Evolutionary conservation across 805 yeast genomes (phyloP).

Genomic region (Blastobotrys attinorum): DNA sequence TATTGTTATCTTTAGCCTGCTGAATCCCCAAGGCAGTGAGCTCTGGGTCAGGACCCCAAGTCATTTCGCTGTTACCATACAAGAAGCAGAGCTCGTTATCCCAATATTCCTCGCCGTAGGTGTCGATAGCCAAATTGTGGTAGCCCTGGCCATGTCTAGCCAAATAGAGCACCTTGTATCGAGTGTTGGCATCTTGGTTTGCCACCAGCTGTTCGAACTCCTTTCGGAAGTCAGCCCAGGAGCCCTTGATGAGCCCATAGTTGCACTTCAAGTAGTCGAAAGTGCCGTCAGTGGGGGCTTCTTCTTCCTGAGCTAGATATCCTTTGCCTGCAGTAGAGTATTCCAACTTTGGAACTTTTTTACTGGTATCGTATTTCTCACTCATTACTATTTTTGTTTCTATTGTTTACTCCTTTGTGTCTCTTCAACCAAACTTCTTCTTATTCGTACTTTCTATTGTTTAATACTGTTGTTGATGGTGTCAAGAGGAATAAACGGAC

Average conservation of each 20-base stretch:
- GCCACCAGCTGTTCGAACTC: conserved; percentile 27
- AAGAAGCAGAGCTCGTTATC: conserved; percentile 21
- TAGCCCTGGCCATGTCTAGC: conserved; percentile 50
- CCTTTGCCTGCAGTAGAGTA: conserved; percentile 29
- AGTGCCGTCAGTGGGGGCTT: conserved; percentile 34
- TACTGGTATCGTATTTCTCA: background rate
- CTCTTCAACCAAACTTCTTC: too few species aligned
- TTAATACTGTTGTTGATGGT: too few species aligned
- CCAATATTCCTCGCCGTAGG: conserved; percentile 41
- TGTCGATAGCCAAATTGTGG: conserved; percentile 41
- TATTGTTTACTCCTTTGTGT: background rate
- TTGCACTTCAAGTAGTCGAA: conserved; percentile 37
- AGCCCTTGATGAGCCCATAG: conserved; percentile 33
- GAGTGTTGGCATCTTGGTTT: conserved; percentile 23
- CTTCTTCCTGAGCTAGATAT: conserved; percentile 38
- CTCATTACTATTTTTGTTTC: background rate
- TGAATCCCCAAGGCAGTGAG: conserved; percentile 39
- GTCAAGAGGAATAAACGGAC: too few species aligned
- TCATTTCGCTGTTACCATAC: conserved; percentile 10
- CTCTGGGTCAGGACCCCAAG: conserved; percentile 38
- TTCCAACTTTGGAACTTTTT: background rate
- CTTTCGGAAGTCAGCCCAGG: conserved; percentile 30
- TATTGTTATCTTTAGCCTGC: conserved; percentile 39
- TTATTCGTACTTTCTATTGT: too few species aligned
- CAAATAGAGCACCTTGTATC: conserved; percentile 39